These are phyloP conservation scores for Xylaria arbuscula DNA, from an alignment of 2,329 filamentous ascomycete genomes.

Conservation along the genomic window DNA sequence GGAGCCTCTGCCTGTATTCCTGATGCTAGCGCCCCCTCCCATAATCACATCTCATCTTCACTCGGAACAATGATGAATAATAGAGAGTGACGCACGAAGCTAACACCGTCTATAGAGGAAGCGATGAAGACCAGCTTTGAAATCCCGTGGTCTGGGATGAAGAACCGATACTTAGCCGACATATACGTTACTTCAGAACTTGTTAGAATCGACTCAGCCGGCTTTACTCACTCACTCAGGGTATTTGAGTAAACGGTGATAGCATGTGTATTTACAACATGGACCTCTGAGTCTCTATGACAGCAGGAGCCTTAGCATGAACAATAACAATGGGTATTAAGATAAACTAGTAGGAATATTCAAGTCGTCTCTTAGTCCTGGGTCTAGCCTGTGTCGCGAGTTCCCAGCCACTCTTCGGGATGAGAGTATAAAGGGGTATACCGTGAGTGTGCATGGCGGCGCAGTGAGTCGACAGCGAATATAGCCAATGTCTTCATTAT, in stretches of 20 bases:
- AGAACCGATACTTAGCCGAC: background rate
- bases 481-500: too few species aligned
- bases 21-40: background rate
- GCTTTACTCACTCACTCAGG: background rate
- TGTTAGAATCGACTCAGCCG: background rate
- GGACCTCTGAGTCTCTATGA: background rate
- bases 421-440: too few species aligned
- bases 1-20: background rate
- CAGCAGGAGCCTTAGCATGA: background rate
- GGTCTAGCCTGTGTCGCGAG: background rate
- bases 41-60: background rate
- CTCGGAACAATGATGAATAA: background rate
- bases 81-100: background rate
- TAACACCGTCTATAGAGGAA: background rate
- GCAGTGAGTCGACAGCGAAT: too few species aligned
- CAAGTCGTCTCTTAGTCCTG: background rate
- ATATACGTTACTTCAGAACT: background rate
- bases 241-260: background rate
- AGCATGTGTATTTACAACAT: background rate
- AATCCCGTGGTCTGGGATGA: background rate
- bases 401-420: background rate
- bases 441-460: background rate
- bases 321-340: background rate
- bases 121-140: background rate
- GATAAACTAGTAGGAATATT: too few species aligned